Base-by-base conservation (phyloP, 345 rosid species). In the Geranium brycei region DNA sequence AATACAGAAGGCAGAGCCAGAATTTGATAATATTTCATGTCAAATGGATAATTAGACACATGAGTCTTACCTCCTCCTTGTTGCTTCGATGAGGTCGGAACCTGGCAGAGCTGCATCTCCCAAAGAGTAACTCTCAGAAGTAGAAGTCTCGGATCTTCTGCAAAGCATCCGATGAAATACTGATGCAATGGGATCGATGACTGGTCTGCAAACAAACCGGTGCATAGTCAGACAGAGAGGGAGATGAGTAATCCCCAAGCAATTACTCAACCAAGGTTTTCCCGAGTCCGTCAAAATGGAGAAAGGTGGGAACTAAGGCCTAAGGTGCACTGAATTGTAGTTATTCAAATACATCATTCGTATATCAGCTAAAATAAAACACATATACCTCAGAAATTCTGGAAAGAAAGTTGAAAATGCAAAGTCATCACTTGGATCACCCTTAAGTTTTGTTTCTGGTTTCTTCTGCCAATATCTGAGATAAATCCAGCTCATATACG, bases 341-440 rank as follows among this genome's bases (percentile, higher is more conserved):
- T 10, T 47, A 15, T 47, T 47, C 53, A 47, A 47, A 47, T 47
- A 47, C 14, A 47, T 47, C 11, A 47, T 13, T 47, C 1, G 3
- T 47, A 6, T 47, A 47, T 13, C 3, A 8, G 53, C 53, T 1
- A 47, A 6, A 47, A 47, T 47, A 13, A 11, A 47, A 47, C 53
- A 47, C 3, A 47, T 13, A 31, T 79, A 91, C 99, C 95, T 84
- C 58, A 95, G 66, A 64, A 83, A 66, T 64, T 95, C 99, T 59
- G 96, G 97, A 78, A 91, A 95, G 81, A 95, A 95, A n/a, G 95
- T 73, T 17, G 90, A 91, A 80, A 95, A 88, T 64, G 95, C 76
- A 78, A 95, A 95, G 71, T 95, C 99, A 68, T 88, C 95, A 73
- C 87, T 91, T 35, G 95, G 92, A 71, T 95, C 97, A 40, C 99